Base-by-base conservation (phyloP, 2,329 filamentous ascomycete genomes). In the Beauveria sp. region DNA sequence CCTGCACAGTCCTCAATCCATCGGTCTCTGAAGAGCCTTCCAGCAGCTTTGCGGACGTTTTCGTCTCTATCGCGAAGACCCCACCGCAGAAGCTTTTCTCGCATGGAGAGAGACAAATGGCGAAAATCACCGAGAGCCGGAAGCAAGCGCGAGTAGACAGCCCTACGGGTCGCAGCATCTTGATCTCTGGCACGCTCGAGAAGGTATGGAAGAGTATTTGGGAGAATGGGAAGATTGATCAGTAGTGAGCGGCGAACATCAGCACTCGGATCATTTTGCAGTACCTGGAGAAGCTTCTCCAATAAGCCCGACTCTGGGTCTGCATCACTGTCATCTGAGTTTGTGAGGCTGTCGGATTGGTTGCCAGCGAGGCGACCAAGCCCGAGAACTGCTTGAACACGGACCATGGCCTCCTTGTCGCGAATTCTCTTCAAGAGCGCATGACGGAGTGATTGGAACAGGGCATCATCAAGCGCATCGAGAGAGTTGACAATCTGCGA, bases 1-100 rank as follows among this genome's bases (percentile, higher is more conserved):
- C 88, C 88, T 6, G 90, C 92, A 68, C 93, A 97, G 70, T 98
- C 91, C 71, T 98, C 93, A 64, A 99, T 93, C 95, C 95, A 99
- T n/a, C 91, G 86, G 70, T 97, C 93, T 64, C 89, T 87, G 77
- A 99, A 99, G 7, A 98, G 80, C 51, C 90, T 88, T 8, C 90
- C 91, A 3, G 95, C 90, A 9, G 93, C 93, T 73, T 96, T 96
- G 58, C 93, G 87, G 14, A 99, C 95, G 67, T 89, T 91, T 67
- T 98, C 93, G 67, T 99, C 95, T 73, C 95, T 86, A 72, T 99
- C 95, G 45, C 93, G 87, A 46, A 99, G 79, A 56, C 95, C 95
- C 95, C 95, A 99, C 45, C 95, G 86, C 31, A 99, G 82, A 38
- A 99, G 81, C 74, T 98, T 98, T 75, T 99, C 95, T 70, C 95